Evolutionary conservation across 2,329 filamentous ascomycete genomes (phyloP).

Genomic region (Fusarium drepaniforme): DNA sequence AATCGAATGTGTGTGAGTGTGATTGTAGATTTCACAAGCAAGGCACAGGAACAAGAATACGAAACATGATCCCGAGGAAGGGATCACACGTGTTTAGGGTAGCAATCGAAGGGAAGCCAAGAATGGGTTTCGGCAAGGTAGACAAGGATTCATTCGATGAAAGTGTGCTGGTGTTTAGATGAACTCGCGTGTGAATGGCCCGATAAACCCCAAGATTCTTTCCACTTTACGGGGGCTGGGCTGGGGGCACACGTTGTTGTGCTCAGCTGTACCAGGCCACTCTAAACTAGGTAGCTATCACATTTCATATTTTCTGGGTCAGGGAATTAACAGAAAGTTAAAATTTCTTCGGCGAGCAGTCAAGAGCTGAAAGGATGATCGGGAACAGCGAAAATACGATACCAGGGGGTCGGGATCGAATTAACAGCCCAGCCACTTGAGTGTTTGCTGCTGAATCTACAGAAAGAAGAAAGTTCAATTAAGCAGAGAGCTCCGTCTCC

Average conservation of each 20-base stretch:
- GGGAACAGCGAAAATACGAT: conserved; percentile 12
- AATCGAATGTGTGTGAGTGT: not conserved
- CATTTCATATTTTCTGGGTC: not conserved
- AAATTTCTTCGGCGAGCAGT: not conserved
- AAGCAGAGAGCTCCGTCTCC: not conserved
- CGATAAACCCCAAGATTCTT: conserved; percentile 19
- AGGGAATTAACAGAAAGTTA: not conserved
- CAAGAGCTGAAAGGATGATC: conserved; percentile 10
- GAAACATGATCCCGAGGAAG: conserved; percentile 4
- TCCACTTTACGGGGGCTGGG: conserved; percentile 11
- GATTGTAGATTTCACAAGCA: conserved; percentile 8
- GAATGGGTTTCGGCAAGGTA: not conserved
- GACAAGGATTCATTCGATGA: not conserved
- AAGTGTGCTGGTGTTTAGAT: conserved; percentile 18
- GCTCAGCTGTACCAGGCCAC: conserved; percentile 12
- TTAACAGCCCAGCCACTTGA: not conserved
- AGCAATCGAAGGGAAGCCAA: conserved; percentile 4
- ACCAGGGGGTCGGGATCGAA: not conserved
- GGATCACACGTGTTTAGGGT: conserved; percentile 28
- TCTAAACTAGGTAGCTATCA: not conserved
- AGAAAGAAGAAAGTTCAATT: not conserved
- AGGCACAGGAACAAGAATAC: conserved; percentile 32
- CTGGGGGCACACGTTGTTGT: conserved; percentile 15
- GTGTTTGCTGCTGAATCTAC: not conserved
- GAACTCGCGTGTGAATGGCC: conserved; percentile 29